phyloP scores from a whole-genome alignment of 768 basidiomycete species.

The Sistotremastrum niveocremeum region DNA sequence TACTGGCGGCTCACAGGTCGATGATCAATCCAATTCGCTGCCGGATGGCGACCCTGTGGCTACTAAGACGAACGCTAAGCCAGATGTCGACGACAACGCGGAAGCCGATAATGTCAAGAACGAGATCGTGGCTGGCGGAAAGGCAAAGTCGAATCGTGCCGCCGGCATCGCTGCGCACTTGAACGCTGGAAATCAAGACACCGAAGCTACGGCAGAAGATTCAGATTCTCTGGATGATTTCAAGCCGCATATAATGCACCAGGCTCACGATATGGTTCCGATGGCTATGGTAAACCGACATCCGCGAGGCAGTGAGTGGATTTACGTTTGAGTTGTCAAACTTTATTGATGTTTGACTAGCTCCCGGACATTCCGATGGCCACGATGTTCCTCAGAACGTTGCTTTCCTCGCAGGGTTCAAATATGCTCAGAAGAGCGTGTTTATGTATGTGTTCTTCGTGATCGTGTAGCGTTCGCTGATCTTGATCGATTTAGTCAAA shows the following conservation, averaged over 20 bases:
- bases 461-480: background rate
- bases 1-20: background rate
- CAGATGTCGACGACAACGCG: background rate
- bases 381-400: conserved; percentile 46
- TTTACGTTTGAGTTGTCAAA: background rate
- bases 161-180: conserved; percentile 28
- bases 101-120: background rate
- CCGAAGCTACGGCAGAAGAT: conserved; percentile 17
- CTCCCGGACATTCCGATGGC: conserved; percentile 30
- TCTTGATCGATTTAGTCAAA: conserved; percentile 28
- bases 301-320: conserved; percentile 36
- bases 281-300: conserved; percentile 54
- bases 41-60: background rate
- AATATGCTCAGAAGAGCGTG: conserved; percentile 44
- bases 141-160: background rate
- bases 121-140: no score
- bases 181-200: conserved; percentile 23
- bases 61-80: no score
- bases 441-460: conserved; percentile 37
- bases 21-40: conserved; percentile 1
- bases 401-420: conserved; percentile 53
- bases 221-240: conserved; percentile 31
- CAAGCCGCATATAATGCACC: conserved; percentile 47
- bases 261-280: conserved; percentile 41
- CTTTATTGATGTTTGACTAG: conserved; percentile 8